These are phyloP conservation scores for Iris macrosiphon DNA, from an alignment of 106 monocot genomes.

Conservation along the genomic window DNA sequence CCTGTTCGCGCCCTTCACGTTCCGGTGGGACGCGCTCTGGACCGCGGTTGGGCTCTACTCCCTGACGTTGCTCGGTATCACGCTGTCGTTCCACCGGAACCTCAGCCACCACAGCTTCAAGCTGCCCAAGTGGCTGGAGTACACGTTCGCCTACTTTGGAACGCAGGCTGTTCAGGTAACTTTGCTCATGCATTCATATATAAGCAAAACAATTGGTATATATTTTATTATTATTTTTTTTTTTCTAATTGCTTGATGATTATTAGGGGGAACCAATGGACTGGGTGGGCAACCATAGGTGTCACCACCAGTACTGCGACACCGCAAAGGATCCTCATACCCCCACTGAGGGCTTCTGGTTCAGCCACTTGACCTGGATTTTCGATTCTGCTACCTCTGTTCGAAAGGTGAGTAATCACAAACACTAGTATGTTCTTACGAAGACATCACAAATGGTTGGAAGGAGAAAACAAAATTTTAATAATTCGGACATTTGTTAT, in stretches of 20 bases:
- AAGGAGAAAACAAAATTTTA: too few species aligned
- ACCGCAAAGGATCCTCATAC: neutral
- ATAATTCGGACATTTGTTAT: too few species aligned
- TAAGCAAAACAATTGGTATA: too few species aligned
- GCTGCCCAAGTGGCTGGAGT: neutral
- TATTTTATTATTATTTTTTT: too few species aligned
- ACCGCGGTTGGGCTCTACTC: neutral
- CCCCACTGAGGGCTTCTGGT: constrained; percentile 2
- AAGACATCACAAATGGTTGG: too few species aligned
- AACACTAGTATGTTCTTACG: too few species aligned
- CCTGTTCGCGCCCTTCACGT: neutral
- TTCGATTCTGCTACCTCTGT: neutral
- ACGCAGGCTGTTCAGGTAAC: neutral
- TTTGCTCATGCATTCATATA: too few species aligned
- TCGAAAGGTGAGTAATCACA: neutral
- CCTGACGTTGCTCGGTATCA: neutral
- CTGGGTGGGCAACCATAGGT: constrained; percentile 4
- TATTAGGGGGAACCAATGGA: neutral
- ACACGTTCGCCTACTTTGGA: neutral
- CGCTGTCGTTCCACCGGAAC: constrained; percentile 1
- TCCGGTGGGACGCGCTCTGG: neutral
- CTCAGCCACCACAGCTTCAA: neutral
- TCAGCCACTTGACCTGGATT: constrained; percentile 1
- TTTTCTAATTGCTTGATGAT: too few species aligned
- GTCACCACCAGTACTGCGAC: constrained; percentile 3